Conservation (phyloP, 352 stramenopile species). For the Pythium pyrilobum region DNA sequence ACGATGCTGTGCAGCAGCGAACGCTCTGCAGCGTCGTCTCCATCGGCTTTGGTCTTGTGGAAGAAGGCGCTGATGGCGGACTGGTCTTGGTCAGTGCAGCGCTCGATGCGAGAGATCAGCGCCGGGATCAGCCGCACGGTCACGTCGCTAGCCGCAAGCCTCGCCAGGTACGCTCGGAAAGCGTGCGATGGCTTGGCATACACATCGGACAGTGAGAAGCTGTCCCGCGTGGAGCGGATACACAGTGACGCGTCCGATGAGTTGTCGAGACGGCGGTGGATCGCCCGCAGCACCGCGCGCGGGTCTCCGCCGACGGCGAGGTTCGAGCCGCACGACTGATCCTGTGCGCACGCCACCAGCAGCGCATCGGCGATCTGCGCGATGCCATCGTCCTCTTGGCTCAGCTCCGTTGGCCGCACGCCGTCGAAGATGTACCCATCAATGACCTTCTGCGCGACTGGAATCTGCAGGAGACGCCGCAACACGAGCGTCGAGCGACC, state of each 20-base stretch:
- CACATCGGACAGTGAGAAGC: no score
- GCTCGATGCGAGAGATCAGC: background rate
- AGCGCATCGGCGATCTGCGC: background rate
- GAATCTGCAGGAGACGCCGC: background rate
- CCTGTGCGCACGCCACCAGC: background rate
- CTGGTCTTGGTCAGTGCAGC: background rate
- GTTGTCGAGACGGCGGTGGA: background rate
- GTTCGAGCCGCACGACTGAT: background rate
- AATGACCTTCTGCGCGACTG: background rate
- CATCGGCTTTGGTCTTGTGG: no score
- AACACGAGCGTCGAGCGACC: background rate
- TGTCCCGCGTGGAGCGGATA: no score
- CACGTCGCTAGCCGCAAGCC: background rate
- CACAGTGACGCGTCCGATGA: no score
- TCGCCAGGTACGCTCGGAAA: background rate
- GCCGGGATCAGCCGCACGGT: background rate
- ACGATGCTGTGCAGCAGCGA: background rate
- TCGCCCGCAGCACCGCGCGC: background rate
- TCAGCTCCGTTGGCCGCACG: background rate
- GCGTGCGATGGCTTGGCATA: background rate
- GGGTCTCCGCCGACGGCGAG: background rate
- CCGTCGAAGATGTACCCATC: background rate
- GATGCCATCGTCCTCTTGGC: background rate
- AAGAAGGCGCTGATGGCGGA: no score
- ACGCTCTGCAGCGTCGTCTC: background rate